Evolutionary conservation across 441 rosid species (phyloP).

Genomic region (Brassica balearica): DNA sequence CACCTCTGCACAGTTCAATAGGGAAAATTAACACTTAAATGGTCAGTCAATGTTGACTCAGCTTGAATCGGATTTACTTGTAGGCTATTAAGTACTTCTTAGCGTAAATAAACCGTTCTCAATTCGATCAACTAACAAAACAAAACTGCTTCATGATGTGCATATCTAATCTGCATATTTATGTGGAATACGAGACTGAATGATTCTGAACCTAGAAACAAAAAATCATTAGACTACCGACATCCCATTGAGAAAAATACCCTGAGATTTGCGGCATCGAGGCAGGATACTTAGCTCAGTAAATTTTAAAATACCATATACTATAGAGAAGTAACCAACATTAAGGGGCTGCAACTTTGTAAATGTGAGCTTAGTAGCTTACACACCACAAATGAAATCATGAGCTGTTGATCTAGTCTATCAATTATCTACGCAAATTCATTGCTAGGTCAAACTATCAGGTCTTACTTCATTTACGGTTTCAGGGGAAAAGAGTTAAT

Average conservation of each 20-base stretch:
- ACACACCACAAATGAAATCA: constrained; percentile 13
- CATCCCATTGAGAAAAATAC: background rate
- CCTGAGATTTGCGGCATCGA: constrained; percentile 11
- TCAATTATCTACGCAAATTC: constrained; percentile 2
- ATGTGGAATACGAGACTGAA: background rate
- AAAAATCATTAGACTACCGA: background rate
- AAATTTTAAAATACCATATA: background rate
- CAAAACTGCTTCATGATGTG: constrained; percentile 4
- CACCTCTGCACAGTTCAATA: constrained; percentile 55
- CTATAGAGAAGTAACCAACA: background rate
- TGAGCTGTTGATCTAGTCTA: constrained; percentile 20
- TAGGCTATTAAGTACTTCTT: background rate
- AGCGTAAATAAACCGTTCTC: background rate
- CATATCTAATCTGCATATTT: constrained; percentile 6
- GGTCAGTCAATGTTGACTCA: constrained; percentile 16
- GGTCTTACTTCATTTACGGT: constrained; percentile 10
- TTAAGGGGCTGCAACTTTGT: background rate
- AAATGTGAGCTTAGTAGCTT: background rate
- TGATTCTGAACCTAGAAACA: constrained; percentile 7
- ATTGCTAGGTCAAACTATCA: background rate
- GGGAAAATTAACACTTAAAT: constrained; percentile 19
- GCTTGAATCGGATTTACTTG: background rate
- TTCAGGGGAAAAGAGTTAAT: background rate
- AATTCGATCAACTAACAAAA: background rate
- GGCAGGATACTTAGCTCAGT: background rate